Evolutionary conservation across 176 grass and related monocot species (phyloP).

Genomic region (Elaeis guineensis): DNA sequence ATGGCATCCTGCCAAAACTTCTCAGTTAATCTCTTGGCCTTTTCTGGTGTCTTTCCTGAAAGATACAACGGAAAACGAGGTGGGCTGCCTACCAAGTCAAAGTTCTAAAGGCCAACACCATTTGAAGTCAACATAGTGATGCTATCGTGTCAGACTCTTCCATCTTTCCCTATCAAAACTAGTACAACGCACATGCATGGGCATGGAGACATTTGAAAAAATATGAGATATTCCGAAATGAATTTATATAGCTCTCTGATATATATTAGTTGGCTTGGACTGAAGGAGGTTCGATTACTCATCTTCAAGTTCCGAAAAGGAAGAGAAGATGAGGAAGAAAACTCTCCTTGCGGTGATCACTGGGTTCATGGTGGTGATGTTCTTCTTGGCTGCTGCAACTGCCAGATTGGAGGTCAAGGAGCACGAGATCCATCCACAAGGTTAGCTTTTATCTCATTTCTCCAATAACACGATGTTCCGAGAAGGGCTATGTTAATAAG

Average conservation of each 20-base stretch:
- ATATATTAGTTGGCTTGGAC: neutral
- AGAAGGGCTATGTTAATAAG: neutral
- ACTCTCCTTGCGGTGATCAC: neutral
- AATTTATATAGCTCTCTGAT: neutral
- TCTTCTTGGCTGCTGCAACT: neutral
- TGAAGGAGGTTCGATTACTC: neutral
- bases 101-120: no score
- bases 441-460: neutral
- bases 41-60: no score
- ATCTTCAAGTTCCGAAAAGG: neutral
- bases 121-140: no score
- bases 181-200: no score
- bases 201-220: no score
- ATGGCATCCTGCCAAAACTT: no score
- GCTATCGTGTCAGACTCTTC: no score
- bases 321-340: neutral
- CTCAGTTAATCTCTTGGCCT: no score
- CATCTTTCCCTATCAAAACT: no score
- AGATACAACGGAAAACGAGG: no score
- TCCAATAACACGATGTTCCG: neutral
- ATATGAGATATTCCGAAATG: neutral
- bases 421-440: conserved; percentile 6
- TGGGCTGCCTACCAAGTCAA: no score
- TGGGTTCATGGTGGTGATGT: neutral
- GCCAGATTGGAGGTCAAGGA: neutral